These are phyloP conservation scores for Kwoniella heveanensis DNA, from an alignment of 768 basidiomycete genomes.

Conservation along the genomic window DNA sequence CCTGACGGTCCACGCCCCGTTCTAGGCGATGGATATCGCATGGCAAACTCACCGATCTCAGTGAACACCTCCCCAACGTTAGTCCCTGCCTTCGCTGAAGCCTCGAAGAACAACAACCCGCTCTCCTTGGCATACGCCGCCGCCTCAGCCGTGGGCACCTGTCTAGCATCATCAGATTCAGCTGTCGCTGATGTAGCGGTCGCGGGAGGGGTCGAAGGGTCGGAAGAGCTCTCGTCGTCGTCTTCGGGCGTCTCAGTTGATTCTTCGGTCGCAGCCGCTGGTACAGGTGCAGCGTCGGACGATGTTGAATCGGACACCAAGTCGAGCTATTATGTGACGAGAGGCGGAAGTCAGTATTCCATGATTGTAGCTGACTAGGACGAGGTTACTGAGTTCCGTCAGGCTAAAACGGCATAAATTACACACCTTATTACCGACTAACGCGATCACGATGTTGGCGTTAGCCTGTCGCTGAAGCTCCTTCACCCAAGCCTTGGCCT, in stretches of 20 bases:
- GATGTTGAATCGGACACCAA: slow-evolving; percentile 41
- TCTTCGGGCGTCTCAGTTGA: slow-evolving; percentile 47
- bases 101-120: slow-evolving; percentile 95
- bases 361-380: too few species aligned
- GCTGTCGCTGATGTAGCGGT: slow-evolving; percentile 4
- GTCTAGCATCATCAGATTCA: slow-evolving; percentile 59
- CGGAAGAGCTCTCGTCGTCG: slow-evolving; percentile 26
- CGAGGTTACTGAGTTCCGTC: neutral
- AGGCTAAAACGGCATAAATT: slow-evolving; percentile 56
- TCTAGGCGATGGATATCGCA: too few species aligned
- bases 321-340: slow-evolving; percentile 34
- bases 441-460: slow-evolving; percentile 97
- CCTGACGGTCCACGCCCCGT: too few species aligned
- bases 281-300: slow-evolving; percentile 57
- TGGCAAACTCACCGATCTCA: slow-evolving; percentile 77
- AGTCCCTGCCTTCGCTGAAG: slow-evolving; percentile 75
- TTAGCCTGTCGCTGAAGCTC: slow-evolving; percentile 98
- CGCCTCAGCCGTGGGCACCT: slow-evolving; percentile 92
- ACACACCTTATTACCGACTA: slow-evolving; percentile 97
- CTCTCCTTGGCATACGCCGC: slow-evolving; percentile 94
- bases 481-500: slow-evolving; percentile 99
- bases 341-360: neutral
- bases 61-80: slow-evolving; percentile 96
- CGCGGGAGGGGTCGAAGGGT: slow-evolving; percentile 13
- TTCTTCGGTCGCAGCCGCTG: slow-evolving; percentile 65